Percentiles rank a stretch among this genome's conserved stretches.
phyloP scores from a whole-genome alignment of 805 yeast genomes.

The Wickerhamiella nectarea region DNA sequence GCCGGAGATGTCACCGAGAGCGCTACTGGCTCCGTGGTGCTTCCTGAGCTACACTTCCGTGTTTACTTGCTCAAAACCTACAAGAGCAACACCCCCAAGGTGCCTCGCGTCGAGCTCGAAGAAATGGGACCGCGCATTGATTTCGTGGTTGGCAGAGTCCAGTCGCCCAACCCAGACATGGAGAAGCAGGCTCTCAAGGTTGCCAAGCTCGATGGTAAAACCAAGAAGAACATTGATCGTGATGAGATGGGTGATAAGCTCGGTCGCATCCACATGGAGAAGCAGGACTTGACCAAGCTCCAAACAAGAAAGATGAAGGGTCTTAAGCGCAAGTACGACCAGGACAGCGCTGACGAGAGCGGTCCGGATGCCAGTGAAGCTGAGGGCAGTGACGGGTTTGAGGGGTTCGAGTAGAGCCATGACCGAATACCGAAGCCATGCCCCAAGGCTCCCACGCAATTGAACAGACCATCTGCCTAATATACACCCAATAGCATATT shows the following conservation, averaged over 20 bases:
- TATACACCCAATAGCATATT: too few species aligned
- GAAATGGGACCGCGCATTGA: conserved; percentile 95
- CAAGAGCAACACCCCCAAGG: conserved; percentile 54
- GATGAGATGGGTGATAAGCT: conserved; percentile 92
- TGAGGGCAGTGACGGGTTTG: conserved; percentile 1
- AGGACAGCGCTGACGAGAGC: conserved; percentile 36
- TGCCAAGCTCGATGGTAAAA: conserved; percentile 71
- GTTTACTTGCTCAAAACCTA: conserved; percentile 76
- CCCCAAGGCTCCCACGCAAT: too few species aligned
- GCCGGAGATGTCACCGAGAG: conserved; percentile 66
- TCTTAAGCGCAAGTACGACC: conserved; percentile 75
- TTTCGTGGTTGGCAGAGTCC: conserved; percentile 79
- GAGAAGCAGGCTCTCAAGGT: conserved; percentile 76
- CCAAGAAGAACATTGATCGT: conserved; percentile 75
- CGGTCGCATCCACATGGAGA: conserved; percentile 92
- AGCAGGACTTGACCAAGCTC: conserved; percentile 76
- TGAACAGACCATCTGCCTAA: too few species aligned
- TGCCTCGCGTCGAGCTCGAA: conserved; percentile 86
- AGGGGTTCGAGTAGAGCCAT: conserved; percentile 1
- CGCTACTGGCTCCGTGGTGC: conserved; percentile 31
- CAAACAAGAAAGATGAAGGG: conserved; percentile 99
- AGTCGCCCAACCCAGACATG: conserved; percentile 69
- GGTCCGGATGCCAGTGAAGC: conserved; percentile 16
- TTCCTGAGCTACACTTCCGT: conserved; percentile 79
- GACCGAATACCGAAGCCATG: too few species aligned